These are phyloP conservation scores for Colletotrichum siamense DNA, from an alignment of 2,329 filamentous ascomycete species.

Conservation along the genomic window DNA sequence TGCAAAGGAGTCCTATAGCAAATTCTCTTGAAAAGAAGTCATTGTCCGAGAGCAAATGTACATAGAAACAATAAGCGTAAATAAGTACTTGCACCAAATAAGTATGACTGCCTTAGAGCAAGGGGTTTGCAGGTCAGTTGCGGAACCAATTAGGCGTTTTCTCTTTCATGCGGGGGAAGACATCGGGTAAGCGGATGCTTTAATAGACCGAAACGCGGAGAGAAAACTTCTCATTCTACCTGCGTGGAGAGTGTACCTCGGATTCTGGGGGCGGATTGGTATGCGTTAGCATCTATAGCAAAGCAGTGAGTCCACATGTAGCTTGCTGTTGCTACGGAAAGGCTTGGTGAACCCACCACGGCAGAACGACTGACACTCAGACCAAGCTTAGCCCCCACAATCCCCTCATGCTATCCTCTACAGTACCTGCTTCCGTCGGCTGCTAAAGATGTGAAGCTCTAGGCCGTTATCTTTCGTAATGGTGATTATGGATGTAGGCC, in stretches of 20 bases:
- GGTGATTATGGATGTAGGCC: neutral
- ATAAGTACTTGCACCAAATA: neutral
- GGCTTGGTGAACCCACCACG: neutral
- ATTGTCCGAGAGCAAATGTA: neutral
- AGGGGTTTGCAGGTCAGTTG: neutral
- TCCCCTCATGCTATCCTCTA: neutral
- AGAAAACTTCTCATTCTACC: neutral
- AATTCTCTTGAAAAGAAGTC: neutral
- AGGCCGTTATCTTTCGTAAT: neutral
- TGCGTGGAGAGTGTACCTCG: neutral
- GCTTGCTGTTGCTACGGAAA: neutral
- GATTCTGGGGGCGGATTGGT: neutral
- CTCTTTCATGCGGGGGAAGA: neutral
- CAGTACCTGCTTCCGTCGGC: neutral
- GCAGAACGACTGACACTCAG: neutral
- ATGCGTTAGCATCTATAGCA: neutral
- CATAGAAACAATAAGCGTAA: neutral
- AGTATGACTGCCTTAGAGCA: neutral
- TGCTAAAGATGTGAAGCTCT: neutral
- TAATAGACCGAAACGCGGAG: neutral
- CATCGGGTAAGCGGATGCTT: neutral
- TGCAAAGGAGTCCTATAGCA: rapidly evolving
- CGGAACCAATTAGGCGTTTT: neutral
- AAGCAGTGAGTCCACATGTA: neutral
- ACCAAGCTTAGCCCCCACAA: neutral